Base-by-base conservation (phyloP, 371 early-diverging fungal genomes). In the Cladochytrium tenue region DNA sequence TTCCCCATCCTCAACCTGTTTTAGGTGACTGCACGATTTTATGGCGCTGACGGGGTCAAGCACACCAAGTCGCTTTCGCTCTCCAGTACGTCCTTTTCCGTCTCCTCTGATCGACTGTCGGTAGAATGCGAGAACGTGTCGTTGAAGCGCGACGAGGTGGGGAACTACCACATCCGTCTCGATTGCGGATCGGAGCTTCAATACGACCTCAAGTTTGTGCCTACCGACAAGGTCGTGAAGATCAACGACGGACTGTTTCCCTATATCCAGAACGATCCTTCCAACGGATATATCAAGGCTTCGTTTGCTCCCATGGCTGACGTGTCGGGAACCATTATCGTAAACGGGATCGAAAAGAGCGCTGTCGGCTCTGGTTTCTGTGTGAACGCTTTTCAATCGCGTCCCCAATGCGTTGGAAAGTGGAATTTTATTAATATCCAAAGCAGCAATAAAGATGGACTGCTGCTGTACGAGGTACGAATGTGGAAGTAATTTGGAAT, bases 351-450 rank as follows among this genome's bases (percentile, higher is more conserved):
- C 33, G 72, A 58, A 28, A 68, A 87, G 59, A 87, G 89, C 50
- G 81, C 81, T 35, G 91, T 90, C 30, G 82, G 89, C 32, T 23
- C 55, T 1, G 93, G 91, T 32, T 80, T 91, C 71, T 92, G 90
- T 72, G 87, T 92, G 61, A 92, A 93, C 73, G 95, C 94, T 4
- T 77, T 92, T 85, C 92, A 75, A 89, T 84, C 17, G 69, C 89
- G 90, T 60, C 95, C 95, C 33, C 92, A 95, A 61, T 76, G 89
- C 62, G 88, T 90, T 43, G 93, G 91, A 53, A 88, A 88, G 64
- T 95, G 95, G 93, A 92, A 90, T 74, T 89, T 90, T 79, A 81
- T 86, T 61, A 74, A 88, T 71, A 87, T 93, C 76, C 87, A 88
- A 43, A 51, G 63, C n/a, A 77, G 79, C 20, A 71, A 75, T 32